These are phyloP conservation scores for Solanum etuberosum DNA, from an alignment of 257 asterid genomes.

Conservation along the genomic window DNA sequence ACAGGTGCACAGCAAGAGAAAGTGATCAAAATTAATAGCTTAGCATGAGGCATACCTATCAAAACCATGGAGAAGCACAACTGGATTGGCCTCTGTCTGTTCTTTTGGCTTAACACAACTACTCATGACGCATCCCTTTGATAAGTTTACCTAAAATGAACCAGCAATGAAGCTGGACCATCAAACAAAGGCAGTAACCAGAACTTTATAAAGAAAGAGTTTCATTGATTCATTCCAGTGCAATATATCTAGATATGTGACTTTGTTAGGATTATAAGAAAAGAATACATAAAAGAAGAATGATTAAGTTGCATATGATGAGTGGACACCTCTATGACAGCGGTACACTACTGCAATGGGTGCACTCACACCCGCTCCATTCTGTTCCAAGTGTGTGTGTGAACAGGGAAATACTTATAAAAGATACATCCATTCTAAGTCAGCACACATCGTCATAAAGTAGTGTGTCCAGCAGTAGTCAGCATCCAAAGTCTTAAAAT, in stretches of 20 bases:
- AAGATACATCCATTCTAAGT: background rate
- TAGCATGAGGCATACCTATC: slow-evolving; percentile 36
- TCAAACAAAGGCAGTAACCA: background rate
- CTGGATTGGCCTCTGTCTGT: slow-evolving; percentile 36
- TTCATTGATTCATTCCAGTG: background rate
- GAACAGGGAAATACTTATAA: background rate
- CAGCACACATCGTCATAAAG: background rate
- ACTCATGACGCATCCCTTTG: slow-evolving; percentile 44
- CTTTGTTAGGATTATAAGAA: background rate
- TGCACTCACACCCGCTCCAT: background rate
- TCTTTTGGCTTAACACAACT: slow-evolving; percentile 60
- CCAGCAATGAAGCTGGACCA: background rate
- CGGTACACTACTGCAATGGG: background rate
- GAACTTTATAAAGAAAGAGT: background rate
- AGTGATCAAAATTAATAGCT: background rate
- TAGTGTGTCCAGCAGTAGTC: background rate
- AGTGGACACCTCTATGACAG: background rate
- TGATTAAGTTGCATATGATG: background rate
- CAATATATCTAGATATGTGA: background rate
- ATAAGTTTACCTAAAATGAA: background rate
- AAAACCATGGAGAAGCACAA: slow-evolving; percentile 83
- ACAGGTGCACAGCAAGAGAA: background rate
- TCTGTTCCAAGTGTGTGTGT: background rate
- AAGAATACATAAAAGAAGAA: background rate
- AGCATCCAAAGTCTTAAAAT: background rate